Conservation (phyloP, 768 basidiomycete species). For the Calvatia gigantea region DNA sequence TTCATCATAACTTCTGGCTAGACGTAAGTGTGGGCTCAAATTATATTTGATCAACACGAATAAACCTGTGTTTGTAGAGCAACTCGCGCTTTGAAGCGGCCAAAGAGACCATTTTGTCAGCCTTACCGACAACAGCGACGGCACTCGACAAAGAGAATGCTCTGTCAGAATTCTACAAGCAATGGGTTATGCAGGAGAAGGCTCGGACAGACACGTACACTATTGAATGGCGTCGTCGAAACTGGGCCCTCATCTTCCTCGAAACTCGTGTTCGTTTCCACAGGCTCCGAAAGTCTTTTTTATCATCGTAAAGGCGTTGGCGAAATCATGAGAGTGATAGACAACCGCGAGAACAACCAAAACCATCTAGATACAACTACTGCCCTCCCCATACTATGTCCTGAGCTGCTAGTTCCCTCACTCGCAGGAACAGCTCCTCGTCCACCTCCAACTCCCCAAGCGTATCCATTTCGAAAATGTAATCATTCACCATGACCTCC, state of each 20-base stretch:
- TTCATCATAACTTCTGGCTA: constrained; percentile 78
- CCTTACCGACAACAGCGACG: constrained; percentile 49
- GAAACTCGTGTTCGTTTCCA: constrained; percentile 54
- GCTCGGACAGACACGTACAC: constrained; percentile 57
- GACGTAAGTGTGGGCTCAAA: constrained; percentile 50
- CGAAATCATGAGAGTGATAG: background rate
- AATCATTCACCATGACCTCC: constrained; percentile 56
- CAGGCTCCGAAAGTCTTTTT: constrained; percentile 29
- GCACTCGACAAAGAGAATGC: constrained; percentile 61
- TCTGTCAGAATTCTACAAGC: constrained; percentile 67
- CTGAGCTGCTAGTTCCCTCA: constrained; percentile 58
- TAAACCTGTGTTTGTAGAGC: constrained; percentile 43
- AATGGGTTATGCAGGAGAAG: constrained; percentile 73
- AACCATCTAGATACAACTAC: background rate
- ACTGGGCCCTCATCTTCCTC: constrained; percentile 51
- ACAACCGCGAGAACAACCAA: background rate
- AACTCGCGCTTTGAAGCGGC: constrained; percentile 78
- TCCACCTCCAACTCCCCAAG: constrained; percentile 54
- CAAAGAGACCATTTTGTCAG: constrained; percentile 52
- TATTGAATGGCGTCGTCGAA: constrained; percentile 63
- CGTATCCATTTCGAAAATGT: constrained; percentile 53
- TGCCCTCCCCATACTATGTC: constrained; percentile 37
- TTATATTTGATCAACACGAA: background rate
- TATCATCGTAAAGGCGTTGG: constrained; percentile 18
- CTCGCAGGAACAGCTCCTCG: constrained; percentile 56